phyloP scores from a whole-genome alignment of 1,139 yeast species.

The Suhomyces terraborum region DNA sequence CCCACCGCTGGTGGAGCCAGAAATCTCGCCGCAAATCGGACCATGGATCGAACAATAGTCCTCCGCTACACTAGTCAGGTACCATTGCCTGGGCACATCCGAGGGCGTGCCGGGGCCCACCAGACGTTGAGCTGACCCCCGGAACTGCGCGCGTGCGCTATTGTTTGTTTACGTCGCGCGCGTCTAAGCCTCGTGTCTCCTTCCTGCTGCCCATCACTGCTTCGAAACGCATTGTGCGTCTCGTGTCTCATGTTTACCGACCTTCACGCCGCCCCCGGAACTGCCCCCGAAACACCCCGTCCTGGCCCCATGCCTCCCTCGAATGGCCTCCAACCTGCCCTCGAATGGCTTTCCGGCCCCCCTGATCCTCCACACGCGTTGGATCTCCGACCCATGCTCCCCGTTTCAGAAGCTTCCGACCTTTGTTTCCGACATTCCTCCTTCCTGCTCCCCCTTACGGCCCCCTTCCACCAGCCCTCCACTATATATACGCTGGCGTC shows the following conservation, averaged over 20 bases:
- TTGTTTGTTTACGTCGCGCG: conserved; percentile 2
- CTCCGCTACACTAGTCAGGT: neutral
- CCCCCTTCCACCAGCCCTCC: neutral
- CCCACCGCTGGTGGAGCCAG: too few species aligned
- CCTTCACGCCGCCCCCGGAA: neutral
- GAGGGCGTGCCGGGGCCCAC: conserved; percentile 1
- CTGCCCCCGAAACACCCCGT: neutral
- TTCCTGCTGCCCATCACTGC: neutral
- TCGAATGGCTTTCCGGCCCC: too few species aligned
- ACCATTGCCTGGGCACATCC: conserved; percentile 1
- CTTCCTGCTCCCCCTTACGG: neutral
- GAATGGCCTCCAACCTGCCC: too few species aligned
- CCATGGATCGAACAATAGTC: neutral
- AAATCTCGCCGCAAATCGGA: neutral
- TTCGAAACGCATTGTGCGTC: neutral
- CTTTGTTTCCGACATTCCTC: neutral
- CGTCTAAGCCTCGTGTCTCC: neutral
- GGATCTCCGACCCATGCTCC: neutral
- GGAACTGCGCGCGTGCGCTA: neutral
- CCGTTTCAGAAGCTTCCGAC: conserved; percentile 3
- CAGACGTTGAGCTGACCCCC: neutral
- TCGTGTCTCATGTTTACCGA: neutral
- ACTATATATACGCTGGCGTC: conserved; percentile 4
- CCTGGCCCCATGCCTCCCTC: too few species aligned
- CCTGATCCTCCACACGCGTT: too few species aligned